A percentile compares a stretch with the other conserved stretches of the same genome.
Conservation (phyloP, 768 basidiomycete species). For the Royoungia palumana region DNA sequence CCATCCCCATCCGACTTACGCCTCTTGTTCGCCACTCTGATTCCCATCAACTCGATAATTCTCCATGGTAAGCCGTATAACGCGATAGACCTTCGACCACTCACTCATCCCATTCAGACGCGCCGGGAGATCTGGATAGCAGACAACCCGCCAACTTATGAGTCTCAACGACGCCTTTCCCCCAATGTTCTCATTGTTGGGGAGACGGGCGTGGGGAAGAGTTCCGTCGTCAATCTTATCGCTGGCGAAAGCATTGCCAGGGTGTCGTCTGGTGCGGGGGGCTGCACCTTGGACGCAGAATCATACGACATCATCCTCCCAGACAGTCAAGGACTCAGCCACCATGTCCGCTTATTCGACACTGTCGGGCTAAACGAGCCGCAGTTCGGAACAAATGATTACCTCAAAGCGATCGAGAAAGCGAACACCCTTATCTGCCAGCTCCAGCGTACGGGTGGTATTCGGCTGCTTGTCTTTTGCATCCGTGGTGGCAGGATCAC, state of each 20-base stretch:
- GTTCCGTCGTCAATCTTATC: conserved; percentile 41
- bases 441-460: conserved; percentile 27
- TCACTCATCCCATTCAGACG: conserved; percentile 12
- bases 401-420: conserved; percentile 27
- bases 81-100: not conserved
- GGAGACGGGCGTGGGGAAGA: conserved; percentile 34
- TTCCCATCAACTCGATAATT: not conserved
- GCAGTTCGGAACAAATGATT: conserved; percentile 11
- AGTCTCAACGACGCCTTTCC: conserved; percentile 4
- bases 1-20: conserved; percentile 1
- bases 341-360: conserved; percentile 28
- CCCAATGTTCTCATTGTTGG: conserved; percentile 38
- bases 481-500: conserved; percentile 33
- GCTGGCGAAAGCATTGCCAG: conserved; percentile 23
- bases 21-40: conserved; percentile 1
- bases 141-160: conserved; percentile 8
- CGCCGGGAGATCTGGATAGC: conserved; percentile 1
- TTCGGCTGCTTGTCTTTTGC: conserved; percentile 31
- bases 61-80: conserved; percentile 10
- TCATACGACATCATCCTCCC: conserved; percentile 24
- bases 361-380: conserved; percentile 32
- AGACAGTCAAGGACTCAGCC: not conserved
- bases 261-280: conserved; percentile 26
- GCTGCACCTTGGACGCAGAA: conserved; percentile 33
- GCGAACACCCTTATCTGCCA: conserved; percentile 31